Base-by-base conservation (phyloP, 306 rosid species). In the Abrus pulchellus region DNA sequence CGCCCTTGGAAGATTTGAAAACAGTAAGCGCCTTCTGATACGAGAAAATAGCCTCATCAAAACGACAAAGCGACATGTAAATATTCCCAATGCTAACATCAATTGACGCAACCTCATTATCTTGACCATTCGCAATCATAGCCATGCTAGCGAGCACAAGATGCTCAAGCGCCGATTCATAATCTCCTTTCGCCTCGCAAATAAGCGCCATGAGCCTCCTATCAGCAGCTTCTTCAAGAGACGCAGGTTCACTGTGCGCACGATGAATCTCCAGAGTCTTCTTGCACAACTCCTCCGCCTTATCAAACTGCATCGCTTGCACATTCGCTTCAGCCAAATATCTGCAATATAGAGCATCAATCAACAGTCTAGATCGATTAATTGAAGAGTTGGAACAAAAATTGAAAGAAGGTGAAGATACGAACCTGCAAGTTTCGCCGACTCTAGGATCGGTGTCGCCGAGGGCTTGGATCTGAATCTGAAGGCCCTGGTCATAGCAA, bases 81-180 rank as follows among this genome's bases (percentile, higher is more conserved):
- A 93, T 86, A 84, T 93, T 96, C 33, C 99, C 99, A 40, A 96
- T 93, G 85, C 99, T 93, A 38, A 96, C 93, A 87, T 96, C 99
- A 89, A 96, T 92, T 0, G 94, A 83, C 34, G 99, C 99, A 85
- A 92, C 99, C 57, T 96, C 99, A 50, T 77, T 92, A 82, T 96
- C 99, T 63, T 89, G 98, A 34, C 88, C 97, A 70, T 96, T 96
- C 4, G 99, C 98, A 61, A 96, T 84, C 99, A 96, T 96, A 3
- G 98, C 96, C 99, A 96, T 96, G 78, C 98, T 93, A 44, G 99
- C 99, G 8, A 96, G 97, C 71, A 96, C 99, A 64, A 96, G 99
- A 68, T 96, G 97, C 87, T 96, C 99, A 27, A 96, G 90, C 5
- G 98, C 97, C 1, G 90, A 68, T 62, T 96, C 99, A 12, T 89